Evolutionary conservation across 306 rosid species (phyloP).

Genomic region (Fagus crenata): DNA sequence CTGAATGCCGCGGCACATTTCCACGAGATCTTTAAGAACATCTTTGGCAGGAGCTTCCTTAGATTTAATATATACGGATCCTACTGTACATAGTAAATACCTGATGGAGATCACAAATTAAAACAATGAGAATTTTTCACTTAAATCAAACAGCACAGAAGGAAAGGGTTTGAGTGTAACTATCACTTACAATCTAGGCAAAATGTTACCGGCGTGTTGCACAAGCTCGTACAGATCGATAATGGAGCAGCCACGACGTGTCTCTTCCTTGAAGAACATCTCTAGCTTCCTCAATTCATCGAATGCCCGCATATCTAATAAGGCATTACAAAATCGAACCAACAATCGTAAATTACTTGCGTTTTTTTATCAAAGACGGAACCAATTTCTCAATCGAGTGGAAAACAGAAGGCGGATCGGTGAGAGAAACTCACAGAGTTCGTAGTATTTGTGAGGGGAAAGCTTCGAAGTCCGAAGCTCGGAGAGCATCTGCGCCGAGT

Average conservation of each 20-base stretch:
- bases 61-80: constrained; percentile 62
- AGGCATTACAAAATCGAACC: constrained; percentile 11
- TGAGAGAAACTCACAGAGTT: constrained; percentile 65
- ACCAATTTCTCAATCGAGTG: constrained; percentile 21
- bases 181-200: constrained; percentile 82
- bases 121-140: background rate
- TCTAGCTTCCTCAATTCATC: constrained; percentile 93
- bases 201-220: constrained; percentile 95
- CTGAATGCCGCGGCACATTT: constrained; percentile 65
- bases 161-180: background rate
- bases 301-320: constrained; percentile 92
- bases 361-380: background rate
- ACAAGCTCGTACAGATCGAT: constrained; percentile 96
- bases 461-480: constrained; percentile 97
- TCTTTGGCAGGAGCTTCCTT: constrained; percentile 68
- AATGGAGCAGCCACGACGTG: constrained; percentile 96
- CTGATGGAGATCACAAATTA: constrained; percentile 24
- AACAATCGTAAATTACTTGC: constrained; percentile 21
- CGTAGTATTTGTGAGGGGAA: constrained; percentile 95
- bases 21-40: constrained; percentile 62
- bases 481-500: constrained; percentile 98
- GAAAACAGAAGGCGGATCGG: constrained; percentile 36
- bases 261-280: constrained; percentile 95
- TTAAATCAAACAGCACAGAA: background rate
- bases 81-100: constrained; percentile 61